phyloP scores from a whole-genome alignment of 1,284 basidiomycete species.

The Ceratobasidium papillatum region DNA sequence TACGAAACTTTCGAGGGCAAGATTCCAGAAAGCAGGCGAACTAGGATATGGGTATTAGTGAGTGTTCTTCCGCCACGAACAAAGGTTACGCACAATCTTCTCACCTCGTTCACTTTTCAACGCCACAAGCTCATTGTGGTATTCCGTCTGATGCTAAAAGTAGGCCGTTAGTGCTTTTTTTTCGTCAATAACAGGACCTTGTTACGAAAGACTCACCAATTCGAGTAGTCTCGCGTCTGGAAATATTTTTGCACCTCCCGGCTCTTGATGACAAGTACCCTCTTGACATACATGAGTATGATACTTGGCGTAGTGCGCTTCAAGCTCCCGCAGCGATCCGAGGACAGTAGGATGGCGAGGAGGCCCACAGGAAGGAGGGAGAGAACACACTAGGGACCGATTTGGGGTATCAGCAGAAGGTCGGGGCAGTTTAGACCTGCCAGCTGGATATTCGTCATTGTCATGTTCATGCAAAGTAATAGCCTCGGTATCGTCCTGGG shows the following conservation, averaged over 20 bases:
- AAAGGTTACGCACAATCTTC: slow-evolving; percentile 74
- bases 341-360: slow-evolving; percentile 66
- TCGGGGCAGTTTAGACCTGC: slow-evolving; percentile 13
- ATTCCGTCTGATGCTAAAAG: slow-evolving; percentile 82
- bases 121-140: slow-evolving; percentile 82
- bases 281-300: slow-evolving; percentile 85
- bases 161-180: background rate
- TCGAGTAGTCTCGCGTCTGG: slow-evolving; percentile 80
- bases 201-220: slow-evolving; percentile 65
- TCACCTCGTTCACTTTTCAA: slow-evolving; percentile 82
- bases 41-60: slow-evolving; percentile 54
- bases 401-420: background rate
- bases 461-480: background rate
- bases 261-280: slow-evolving; percentile 23
- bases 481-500: background rate
- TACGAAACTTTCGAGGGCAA: slow-evolving; percentile 72
- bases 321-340: slow-evolving; percentile 69
- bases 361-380: slow-evolving; percentile 84
- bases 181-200: background rate
- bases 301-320: slow-evolving; percentile 80
- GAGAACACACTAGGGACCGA: slow-evolving; percentile 65
- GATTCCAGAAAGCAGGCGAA: slow-evolving; percentile 80
- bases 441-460: background rate
- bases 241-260: slow-evolving; percentile 78
- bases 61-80: slow-evolving; percentile 19